Conservation (phyloP, 345 rosid species). For the Psidium guajava region DNA sequence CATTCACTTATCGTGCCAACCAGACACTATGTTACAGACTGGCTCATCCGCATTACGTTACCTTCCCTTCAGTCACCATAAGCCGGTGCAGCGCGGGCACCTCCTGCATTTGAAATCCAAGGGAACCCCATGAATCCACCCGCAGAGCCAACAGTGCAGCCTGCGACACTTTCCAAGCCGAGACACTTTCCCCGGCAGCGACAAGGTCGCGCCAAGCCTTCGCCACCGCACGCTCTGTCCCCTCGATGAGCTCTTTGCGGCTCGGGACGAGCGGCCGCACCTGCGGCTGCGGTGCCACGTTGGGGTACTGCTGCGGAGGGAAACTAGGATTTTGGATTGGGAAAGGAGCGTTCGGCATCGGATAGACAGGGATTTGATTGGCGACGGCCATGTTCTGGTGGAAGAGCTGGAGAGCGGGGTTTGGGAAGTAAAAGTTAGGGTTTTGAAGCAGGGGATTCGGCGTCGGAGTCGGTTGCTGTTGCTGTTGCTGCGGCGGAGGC, state of each 20-base stretch:
- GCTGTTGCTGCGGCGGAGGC: not conserved
- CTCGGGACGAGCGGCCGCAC: constrained; percentile 8
- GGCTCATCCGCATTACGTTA: not conserved
- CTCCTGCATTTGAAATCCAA: constrained; percentile 66
- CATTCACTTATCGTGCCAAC: not conserved
- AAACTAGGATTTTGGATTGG: constrained; percentile 3
- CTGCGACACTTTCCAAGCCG: constrained; percentile 51
- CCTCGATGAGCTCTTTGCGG: constrained; percentile 7
- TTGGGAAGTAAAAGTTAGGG: constrained; percentile 14
- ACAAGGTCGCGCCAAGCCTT: constrained; percentile 28
- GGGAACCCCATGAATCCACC: constrained; percentile 62
- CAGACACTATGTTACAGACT: not conserved
- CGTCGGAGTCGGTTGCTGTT: not conserved
- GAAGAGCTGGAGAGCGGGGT: constrained; percentile 14
- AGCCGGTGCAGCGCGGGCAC: constrained; percentile 56
- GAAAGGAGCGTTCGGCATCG: constrained; percentile 13
- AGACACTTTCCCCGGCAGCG: constrained; percentile 44
- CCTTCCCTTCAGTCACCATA: constrained; percentile 65
- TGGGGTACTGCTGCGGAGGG: constrained; percentile 5
- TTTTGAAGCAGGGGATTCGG: not conserved
- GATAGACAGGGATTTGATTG: constrained; percentile 10
- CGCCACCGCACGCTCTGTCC: constrained; percentile 30
- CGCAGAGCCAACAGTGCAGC: constrained; percentile 27
- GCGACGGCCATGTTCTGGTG: constrained; percentile 17
- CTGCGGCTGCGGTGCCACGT: constrained; percentile 11